Evolutionary conservation across 441 rosid species (phyloP).

Genomic region (Rhodomyrtus psidioides): DNA sequence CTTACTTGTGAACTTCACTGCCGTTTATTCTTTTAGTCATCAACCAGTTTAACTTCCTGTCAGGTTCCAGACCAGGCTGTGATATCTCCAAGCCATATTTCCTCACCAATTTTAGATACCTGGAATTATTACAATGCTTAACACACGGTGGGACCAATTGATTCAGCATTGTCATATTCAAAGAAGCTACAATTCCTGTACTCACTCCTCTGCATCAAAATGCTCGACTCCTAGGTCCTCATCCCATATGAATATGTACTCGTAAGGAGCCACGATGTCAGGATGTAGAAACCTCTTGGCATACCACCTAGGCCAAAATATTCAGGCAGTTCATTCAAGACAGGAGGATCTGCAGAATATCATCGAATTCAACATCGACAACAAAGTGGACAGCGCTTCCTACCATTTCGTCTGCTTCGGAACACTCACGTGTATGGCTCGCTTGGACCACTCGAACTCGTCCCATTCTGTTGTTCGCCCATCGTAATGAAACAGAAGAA

Average conservation of each 20-base stretch:
- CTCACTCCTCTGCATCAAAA: slow-evolving; percentile 62
- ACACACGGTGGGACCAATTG: not conserved
- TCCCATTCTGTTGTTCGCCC: slow-evolving; percentile 74
- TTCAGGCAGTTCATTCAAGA: not conserved
- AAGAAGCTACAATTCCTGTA: not conserved
- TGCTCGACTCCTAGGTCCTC: slow-evolving; percentile 91
- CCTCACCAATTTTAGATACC: slow-evolving; percentile 66
- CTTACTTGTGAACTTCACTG: slow-evolving; percentile 86
- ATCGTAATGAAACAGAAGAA: slow-evolving; percentile 82
- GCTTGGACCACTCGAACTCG: slow-evolving; percentile 79
- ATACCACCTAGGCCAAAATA: slow-evolving; percentile 60
- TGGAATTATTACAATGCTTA: slow-evolving; percentile 11
- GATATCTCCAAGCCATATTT: slow-evolving; percentile 93
- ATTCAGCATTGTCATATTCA: not conserved
- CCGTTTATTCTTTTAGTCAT: slow-evolving; percentile 85
- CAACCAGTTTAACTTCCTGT: slow-evolving; percentile 82
- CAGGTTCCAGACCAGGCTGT: slow-evolving; percentile 90
- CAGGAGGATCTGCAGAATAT: not conserved
- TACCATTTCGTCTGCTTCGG: slow-evolving; percentile 81
- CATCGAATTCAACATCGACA: not conserved
- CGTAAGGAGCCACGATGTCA: slow-evolving; percentile 68
- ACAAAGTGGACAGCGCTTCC: not conserved
- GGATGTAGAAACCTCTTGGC: slow-evolving; percentile 94
- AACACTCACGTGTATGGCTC: slow-evolving; percentile 76
- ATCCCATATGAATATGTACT: slow-evolving; percentile 89